Evolutionary conservation across 2,329 filamentous ascomycete species (phyloP), one percentile per base, ranked within the genome.

Genomic region (Xylariaceae sp.): DNA sequence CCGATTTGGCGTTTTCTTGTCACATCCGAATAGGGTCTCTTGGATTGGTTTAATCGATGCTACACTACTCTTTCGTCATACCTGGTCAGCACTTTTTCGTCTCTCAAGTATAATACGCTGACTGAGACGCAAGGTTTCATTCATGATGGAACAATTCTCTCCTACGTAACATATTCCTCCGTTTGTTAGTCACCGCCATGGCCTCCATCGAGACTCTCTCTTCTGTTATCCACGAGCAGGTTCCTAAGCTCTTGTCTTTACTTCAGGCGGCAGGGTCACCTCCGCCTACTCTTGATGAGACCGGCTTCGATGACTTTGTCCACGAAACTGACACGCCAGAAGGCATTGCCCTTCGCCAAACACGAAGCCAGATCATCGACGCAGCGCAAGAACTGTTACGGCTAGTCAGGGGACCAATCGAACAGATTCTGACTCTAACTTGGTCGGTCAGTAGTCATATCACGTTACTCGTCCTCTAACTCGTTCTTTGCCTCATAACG

Each of bases 361-460:
- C 52, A 19, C 57, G 59, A 16, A 56, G 52, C 42, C 51, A 50
- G 6, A 60, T 62, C 20, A 40, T 57, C n/a, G 54, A 57, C 42
- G 50, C 54, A 18, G 48, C 57, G n/a, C 54, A 57, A 9, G 59
- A 62, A 18, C 44, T 62, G 19, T 48, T 60, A 43, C 57, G 52
- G 32, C 44, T 62, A 21, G 54, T 62, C 19, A 49, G 42, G n/a
- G 59, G 59, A 4, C 57, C 59, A 23, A 60, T 49, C 2, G 59
- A 62, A 21, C 57, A 60, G 37, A 40, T 62, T 43, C 40, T 60
- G 42, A 50, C 48, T 26, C 45, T 60, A 47, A 50, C 59, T 40
- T 60, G 54, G 57, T 54, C 54, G 51, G 59, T 60, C 18, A 56
- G 59, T 60, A 53, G 23, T n/a, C n/a, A 19, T 40, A 20, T 44